Evolutionary conservation across 352 stramenopile species (phyloP).

Genomic region (Phytopythium aichiense): DNA sequence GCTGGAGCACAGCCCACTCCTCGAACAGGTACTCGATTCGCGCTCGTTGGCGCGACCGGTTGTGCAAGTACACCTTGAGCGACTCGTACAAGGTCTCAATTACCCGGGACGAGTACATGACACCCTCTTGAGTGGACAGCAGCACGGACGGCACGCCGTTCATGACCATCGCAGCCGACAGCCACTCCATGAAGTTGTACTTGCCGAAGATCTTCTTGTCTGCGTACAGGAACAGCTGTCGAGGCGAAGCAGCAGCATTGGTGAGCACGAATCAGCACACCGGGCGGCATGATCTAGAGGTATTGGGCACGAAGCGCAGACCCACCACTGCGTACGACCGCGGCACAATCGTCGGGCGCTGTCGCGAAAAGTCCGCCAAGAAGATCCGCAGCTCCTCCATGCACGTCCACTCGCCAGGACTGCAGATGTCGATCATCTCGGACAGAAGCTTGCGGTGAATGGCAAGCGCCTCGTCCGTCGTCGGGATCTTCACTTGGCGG

Average conservation of each 20-base stretch:
- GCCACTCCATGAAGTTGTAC: slow-evolving; percentile 84
- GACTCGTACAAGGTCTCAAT: slow-evolving; percentile 86
- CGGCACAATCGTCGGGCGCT: slow-evolving; percentile 65
- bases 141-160: slow-evolving; percentile 79
- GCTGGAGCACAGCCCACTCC: slow-evolving; percentile 73
- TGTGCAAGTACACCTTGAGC: slow-evolving; percentile 76
- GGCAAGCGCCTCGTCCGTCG: slow-evolving; percentile 40
- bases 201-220: slow-evolving; percentile 84
- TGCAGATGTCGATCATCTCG: slow-evolving; percentile 58
- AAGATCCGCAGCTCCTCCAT: slow-evolving; percentile 85
- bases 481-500: slow-evolving; percentile 62
- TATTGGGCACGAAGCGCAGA: background rate
- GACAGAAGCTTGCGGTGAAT: slow-evolving; percentile 51
- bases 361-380: slow-evolving; percentile 63
- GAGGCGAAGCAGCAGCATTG: background rate
- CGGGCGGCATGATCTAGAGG: background rate
- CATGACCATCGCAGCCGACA: slow-evolving; percentile 75
- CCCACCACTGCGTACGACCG: slow-evolving; percentile 81
- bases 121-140: slow-evolving; percentile 80
- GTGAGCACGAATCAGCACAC: background rate
- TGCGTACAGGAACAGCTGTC: slow-evolving; percentile 76
- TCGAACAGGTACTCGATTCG: slow-evolving; percentile 80
- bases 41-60: slow-evolving; percentile 73
- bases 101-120: slow-evolving; percentile 64
- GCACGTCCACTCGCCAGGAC: slow-evolving; percentile 49